These are phyloP conservation scores for Polyporus tsugae DNA, from an alignment of 1,284 basidiomycete species.

Conservation along the genomic window DNA sequence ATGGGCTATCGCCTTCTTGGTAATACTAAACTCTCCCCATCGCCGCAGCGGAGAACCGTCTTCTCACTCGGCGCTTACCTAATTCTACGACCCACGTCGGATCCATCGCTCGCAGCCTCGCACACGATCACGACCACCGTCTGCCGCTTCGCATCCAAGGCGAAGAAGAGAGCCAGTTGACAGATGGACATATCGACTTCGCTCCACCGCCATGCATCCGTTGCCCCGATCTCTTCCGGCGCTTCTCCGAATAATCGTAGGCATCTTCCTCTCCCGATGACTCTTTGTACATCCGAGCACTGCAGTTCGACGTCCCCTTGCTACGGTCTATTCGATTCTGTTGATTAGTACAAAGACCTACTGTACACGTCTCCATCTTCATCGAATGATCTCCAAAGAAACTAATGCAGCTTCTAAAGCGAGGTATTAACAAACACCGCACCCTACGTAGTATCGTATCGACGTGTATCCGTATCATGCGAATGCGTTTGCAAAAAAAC, in stretches of 20 bases:
- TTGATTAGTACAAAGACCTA: conserved; percentile 4
- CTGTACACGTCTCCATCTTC: background rate
- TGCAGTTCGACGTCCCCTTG: background rate
- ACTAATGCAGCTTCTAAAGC: background rate
- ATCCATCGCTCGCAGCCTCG: conserved; percentile 35
- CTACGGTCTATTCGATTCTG: background rate
- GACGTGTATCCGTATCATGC: background rate
- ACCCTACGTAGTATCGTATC: background rate
- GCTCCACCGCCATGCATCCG: conserved; percentile 9
- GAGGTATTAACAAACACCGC: conserved; percentile 1
- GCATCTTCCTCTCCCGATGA: background rate
- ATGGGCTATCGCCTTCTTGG: conserved; percentile 27
- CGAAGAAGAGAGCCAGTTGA: background rate
- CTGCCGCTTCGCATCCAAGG: background rate
- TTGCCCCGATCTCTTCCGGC: conserved; percentile 11
- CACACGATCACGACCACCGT: conserved; percentile 26
- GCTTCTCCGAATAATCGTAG: background rate
- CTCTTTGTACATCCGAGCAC: background rate
- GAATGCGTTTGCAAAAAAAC: background rate
- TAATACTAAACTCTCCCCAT: conserved; percentile 25
- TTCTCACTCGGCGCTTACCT: conserved; percentile 38
- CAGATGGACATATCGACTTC: conserved; percentile 12
- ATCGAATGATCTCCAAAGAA: background rate
- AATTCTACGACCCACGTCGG: conserved; percentile 40
- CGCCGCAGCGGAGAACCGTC: conserved; percentile 28